Evolutionary conservation across 108 stramenopile genomes (phyloP).

Genomic region (Cyclotella kingstonii): DNA sequence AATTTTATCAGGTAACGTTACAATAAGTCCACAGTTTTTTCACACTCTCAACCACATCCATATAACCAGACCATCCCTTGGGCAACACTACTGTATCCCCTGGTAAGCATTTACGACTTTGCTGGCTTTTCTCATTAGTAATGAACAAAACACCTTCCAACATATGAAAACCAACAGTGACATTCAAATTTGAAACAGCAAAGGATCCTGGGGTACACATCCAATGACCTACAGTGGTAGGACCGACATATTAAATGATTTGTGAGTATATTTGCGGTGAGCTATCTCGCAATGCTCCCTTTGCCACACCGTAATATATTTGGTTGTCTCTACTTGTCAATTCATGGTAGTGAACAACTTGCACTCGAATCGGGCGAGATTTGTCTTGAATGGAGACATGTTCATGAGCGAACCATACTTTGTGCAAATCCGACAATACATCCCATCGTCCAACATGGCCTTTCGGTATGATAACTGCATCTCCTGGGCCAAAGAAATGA

Average conservation of each 20-base stretch:
- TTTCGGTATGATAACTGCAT: constrained; percentile 72
- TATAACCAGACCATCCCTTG: constrained; percentile 55
- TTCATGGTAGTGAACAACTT: constrained; percentile 44
- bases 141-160: constrained; percentile 38
- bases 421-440: constrained; percentile 57
- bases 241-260: constrained; percentile 56
- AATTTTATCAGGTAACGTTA: neutral
- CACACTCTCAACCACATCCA: constrained; percentile 59
- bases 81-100: constrained; percentile 72
- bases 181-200: constrained; percentile 10
- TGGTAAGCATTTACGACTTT: constrained; percentile 54
- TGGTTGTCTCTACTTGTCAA: constrained; percentile 24
- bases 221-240: constrained; percentile 56
- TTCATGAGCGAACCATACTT: constrained; percentile 68
- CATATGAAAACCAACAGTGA: constrained; percentile 36
- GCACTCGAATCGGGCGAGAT: constrained; percentile 45
- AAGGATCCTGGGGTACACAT: constrained; percentile 48
- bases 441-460: constrained; percentile 75
- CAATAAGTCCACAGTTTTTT: constrained; percentile 46
- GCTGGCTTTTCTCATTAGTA: constrained; percentile 10
- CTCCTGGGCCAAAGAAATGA: constrained; percentile 71
- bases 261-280: constrained; percentile 22
- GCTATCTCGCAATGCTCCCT: constrained; percentile 19
- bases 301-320: constrained; percentile 17
- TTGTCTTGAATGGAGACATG: constrained; percentile 47